Base-by-base conservation (phyloP, 2,329 filamentous ascomycete species). In the Cladosporium sp. region DNA sequence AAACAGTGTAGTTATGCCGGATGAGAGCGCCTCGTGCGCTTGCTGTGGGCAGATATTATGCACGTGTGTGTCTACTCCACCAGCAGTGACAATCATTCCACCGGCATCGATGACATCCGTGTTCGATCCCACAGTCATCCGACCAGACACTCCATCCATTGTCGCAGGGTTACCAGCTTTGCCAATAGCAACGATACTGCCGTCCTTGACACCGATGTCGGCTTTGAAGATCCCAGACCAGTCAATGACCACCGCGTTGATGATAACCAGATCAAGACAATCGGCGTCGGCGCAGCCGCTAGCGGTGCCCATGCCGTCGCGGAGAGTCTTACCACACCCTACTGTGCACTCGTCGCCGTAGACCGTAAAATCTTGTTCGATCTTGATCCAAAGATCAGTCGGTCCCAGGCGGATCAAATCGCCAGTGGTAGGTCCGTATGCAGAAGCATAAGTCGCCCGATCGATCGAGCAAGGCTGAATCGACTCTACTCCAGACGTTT, bases 281-380 rank as follows among this genome's bases (percentile, higher is more conserved):
- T 93, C 88, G 2, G 82, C 81, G 72, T 93, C 89, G 0, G 85
- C 79, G 48, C 91, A 85, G 7, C 91, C 92, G 23, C 89, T 89
- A 3, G 92, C 91, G 79, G 97, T 93, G 3, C 93, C 93, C 93
- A 97, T 97, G 43, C 93, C 93, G 77, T 97, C 93, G 68, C 93
- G 86, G 66, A 97, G 79, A 49, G 91, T 94, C 83, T 97, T 97
- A 56, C 93, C 93, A 56, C 93, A 93, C 16, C 93, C 93, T 78
- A 97, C 97, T 70, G 92, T 90, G 77, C 93, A 97, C 80, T 97
- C 93, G 67, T 97, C 93, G 13, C 93, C 93, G 75, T 95, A 96
- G 5, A 82, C 81, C 0, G 92, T 93, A 71, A 89, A 81, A 74
- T 97, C 93, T 69, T 88, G 89, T 79, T 97, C 93, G 10, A 97